Conservation (phyloP, 768 basidiomycete species). For the Phlegmacium glaucopus region DNA sequence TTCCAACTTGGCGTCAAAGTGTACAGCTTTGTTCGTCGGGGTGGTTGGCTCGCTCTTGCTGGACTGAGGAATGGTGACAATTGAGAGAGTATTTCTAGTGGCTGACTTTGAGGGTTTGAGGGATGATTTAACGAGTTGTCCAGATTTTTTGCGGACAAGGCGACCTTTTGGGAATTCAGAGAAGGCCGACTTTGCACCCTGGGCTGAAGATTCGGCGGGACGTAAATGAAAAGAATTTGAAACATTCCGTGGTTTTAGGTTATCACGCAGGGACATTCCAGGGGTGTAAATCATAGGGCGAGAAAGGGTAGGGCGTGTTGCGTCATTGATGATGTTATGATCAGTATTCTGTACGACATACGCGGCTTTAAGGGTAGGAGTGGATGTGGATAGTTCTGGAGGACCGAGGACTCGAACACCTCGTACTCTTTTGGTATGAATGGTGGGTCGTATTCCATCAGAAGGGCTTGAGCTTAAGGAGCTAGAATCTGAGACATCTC, state of each 20-base stretch:
- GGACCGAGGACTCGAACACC: conserved; percentile 22
- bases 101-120: conserved; percentile 69
- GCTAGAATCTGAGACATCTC: conserved; percentile 33
- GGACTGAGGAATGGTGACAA: conserved; percentile 44
- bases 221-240: conserved; percentile 29
- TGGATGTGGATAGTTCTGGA: conserved; percentile 42
- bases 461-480: conserved; percentile 32
- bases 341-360: conserved; percentile 5
- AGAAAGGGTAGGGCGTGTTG: conserved; percentile 12
- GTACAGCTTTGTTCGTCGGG: conserved; percentile 83
- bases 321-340: conserved; percentile 1
- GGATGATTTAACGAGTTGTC: conserved; percentile 89
- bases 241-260: conserved; percentile 20
- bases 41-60: conserved; percentile 81
- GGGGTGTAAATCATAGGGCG: conserved; percentile 38
- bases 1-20: conserved; percentile 90
- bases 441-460: conserved; percentile 32
- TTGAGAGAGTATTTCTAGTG: conserved; percentile 42
- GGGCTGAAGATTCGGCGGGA: conserved; percentile 17
- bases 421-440: conserved; percentile 35
- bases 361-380: conserved; percentile 24
- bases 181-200: conserved; percentile 21
- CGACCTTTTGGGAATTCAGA: conserved; percentile 31
- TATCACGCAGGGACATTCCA: conserved; percentile 34
- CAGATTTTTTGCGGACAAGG: conserved; percentile 87